These are phyloP conservation scores for Podospora sp. DNA, from an alignment of 495 filamentous ascomycete genomes.

Conservation along the genomic window DNA sequence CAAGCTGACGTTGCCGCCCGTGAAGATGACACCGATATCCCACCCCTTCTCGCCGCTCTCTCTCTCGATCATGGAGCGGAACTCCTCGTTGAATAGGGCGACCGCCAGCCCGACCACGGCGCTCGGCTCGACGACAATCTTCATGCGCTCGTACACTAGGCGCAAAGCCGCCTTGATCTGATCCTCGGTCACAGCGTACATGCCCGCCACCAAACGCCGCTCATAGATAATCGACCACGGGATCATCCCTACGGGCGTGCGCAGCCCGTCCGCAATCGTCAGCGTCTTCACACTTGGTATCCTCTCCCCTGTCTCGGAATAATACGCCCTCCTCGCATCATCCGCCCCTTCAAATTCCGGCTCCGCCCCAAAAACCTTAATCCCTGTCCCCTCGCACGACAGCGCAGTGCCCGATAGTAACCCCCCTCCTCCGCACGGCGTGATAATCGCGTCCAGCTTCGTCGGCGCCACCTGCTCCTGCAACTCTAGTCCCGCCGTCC, in stretches of 20 bases:
- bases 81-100: constrained; percentile 82
- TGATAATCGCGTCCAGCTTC: constrained; percentile 74
- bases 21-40: constrained; percentile 86
- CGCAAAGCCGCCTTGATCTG: constrained; percentile 78
- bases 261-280: constrained; percentile 88
- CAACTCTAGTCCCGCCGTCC: constrained; percentile 84
- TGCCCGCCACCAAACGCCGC: constrained; percentile 64
- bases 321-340: constrained; percentile 72
- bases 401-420: constrained; percentile 82
- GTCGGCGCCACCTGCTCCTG: constrained; percentile 61
- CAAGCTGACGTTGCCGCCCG: constrained; percentile 87
- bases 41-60: constrained; percentile 75
- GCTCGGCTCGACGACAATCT: constrained; percentile 90
- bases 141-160: constrained; percentile 85
- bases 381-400: constrained; percentile 66
- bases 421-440: constrained; percentile 87
- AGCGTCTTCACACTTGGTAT: constrained; percentile 68
- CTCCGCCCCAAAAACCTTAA: constrained; percentile 85
- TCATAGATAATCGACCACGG: constrained; percentile 86
- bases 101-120: constrained; percentile 83
- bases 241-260: constrained; percentile 76
- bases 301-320: constrained; percentile 57
- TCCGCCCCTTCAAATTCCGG: constrained; percentile 83
- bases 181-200: constrained; percentile 79
- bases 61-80: constrained; percentile 66